Evolutionary conservation across 2,329 filamentous ascomycete species (phyloP).

Genomic region (Escovopsis sp.): DNA sequence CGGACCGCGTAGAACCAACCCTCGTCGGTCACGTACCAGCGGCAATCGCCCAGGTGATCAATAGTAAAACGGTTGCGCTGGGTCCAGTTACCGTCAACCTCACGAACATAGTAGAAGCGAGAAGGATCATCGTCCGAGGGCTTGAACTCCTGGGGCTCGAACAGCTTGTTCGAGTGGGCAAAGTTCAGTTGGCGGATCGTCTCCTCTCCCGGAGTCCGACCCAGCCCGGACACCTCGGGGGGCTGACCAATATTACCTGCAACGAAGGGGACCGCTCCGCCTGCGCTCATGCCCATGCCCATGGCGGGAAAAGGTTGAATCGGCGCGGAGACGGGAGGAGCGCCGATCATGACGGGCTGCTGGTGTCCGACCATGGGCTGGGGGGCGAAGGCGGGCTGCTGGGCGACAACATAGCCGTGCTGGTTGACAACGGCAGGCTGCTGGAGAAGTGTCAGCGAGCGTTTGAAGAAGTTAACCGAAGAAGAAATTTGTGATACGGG

Average conservation of each 20-base stretch:
- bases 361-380: conserved; percentile 16
- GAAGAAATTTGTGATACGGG: too few species aligned
- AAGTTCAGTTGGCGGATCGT: conserved; percentile 32
- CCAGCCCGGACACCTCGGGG: conserved; percentile 38
- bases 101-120: conserved; percentile 46
- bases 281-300: conserved; percentile 11
- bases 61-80: conserved; percentile 45
- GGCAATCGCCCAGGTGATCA: conserved; percentile 39
- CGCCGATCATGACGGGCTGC: conserved; percentile 20
- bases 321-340: conserved; percentile 12
- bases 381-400: conserved; percentile 18
- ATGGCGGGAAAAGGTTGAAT: conserved; percentile 13
- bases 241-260: conserved; percentile 27
- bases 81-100: conserved; percentile 45
- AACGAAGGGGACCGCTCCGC: conserved; percentile 17
- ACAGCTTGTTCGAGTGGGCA: conserved; percentile 33
- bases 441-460: conserved; percentile 11
- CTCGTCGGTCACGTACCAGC: conserved; percentile 44
- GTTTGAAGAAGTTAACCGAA: too few species aligned
- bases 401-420: conserved; percentile 17
- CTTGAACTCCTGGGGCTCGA: conserved; percentile 48
- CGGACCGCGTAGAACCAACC: conserved; percentile 49
- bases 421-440: conserved; percentile 18
- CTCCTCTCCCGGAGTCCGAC: conserved; percentile 34
- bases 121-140: conserved; percentile 44